phyloP scores from a whole-genome alignment of 1,284 basidiomycete species.

The Polyporus tsugae region DNA sequence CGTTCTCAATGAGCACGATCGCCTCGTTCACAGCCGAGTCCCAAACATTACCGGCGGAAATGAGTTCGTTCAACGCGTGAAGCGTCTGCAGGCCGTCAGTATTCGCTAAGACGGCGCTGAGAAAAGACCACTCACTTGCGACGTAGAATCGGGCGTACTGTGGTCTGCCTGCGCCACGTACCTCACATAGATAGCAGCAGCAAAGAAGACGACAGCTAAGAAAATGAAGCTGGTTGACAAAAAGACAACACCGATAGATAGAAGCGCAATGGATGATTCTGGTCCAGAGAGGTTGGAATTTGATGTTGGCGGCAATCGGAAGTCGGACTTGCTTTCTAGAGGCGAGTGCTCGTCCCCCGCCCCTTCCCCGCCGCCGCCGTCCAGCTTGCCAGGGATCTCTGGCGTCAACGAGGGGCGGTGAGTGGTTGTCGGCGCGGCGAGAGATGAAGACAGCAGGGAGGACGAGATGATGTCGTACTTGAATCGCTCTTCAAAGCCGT shows the following conservation, averaged over 20 bases:
- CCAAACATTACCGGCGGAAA: conserved; percentile 73
- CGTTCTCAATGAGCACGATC: conserved; percentile 67
- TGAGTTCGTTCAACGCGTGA: conserved; percentile 68
- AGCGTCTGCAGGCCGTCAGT: conserved; percentile 55
- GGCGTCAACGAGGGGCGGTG: conserved; percentile 37
- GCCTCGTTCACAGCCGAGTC: conserved; percentile 75
- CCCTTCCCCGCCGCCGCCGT: conserved; percentile 21
- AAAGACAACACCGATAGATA: conserved; percentile 48
- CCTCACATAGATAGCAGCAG: conserved; percentile 53
- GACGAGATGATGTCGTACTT: conserved; percentile 89
- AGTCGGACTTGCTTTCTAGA: background rate
- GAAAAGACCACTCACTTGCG: conserved; percentile 53
- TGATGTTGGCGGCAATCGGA: conserved; percentile 3
- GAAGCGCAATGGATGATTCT: conserved; percentile 32
- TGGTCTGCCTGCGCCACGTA: conserved; percentile 48
- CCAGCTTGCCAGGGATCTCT: conserved; percentile 38
- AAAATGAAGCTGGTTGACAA: conserved; percentile 58
- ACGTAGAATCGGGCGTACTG: conserved; percentile 55
- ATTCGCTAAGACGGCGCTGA: conserved; percentile 11
- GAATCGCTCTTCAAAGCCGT: conserved; percentile 76
- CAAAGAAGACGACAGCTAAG: conserved; percentile 49
- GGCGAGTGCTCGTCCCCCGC: conserved; percentile 4
- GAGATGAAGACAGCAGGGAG: conserved; percentile 66
- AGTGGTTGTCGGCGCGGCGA: conserved; percentile 40
- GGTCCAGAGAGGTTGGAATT: conserved; percentile 11